Evolutionary conservation across 2,329 filamentous ascomycete species (phyloP).

Genomic region (Dactylellina drechsleri): DNA sequence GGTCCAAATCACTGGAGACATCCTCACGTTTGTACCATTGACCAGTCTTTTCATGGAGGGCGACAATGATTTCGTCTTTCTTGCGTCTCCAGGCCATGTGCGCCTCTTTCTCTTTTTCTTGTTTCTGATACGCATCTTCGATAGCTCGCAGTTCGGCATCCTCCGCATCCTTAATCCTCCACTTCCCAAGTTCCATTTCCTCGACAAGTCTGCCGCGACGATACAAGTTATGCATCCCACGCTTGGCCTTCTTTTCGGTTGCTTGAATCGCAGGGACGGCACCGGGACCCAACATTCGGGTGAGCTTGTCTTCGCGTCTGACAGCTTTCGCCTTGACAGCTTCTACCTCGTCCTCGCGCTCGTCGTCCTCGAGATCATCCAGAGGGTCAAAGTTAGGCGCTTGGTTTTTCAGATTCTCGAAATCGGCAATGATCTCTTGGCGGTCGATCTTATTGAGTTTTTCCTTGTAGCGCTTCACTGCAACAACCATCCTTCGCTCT

Average conservation of each 20-base stretch:
- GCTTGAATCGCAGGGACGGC: background rate
- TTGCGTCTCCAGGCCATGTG: slow-evolving; percentile 3
- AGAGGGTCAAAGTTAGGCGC: slow-evolving; percentile 1
- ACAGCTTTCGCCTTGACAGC: background rate
- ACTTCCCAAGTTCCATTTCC: background rate
- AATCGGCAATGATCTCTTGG: background rate
- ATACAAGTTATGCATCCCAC: background rate
- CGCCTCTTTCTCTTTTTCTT: background rate
- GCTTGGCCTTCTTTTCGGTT: slow-evolving; percentile 4
- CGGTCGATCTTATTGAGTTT: slow-evolving; percentile 9
- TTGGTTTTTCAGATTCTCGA: background rate
- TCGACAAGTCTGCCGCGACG: background rate
- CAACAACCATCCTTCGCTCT: background rate
- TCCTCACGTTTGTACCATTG: slow-evolving; percentile 12
- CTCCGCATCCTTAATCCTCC: background rate
- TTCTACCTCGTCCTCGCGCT: slow-evolving; percentile 9
- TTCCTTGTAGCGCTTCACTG: background rate
- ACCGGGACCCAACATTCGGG: slow-evolving; percentile 17
- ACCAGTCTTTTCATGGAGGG: slow-evolving; percentile 1
- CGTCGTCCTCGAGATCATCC: slow-evolving; percentile 11
- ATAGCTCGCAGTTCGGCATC: background rate
- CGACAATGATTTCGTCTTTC: slow-evolving; percentile 11
- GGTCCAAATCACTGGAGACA: slow-evolving; percentile 1
- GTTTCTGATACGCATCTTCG: background rate
- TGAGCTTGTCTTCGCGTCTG: slow-evolving; percentile 12